Base-by-base conservation (phyloP, 2,329 filamentous ascomycete species). In the Aspergillus sp. region DNA sequence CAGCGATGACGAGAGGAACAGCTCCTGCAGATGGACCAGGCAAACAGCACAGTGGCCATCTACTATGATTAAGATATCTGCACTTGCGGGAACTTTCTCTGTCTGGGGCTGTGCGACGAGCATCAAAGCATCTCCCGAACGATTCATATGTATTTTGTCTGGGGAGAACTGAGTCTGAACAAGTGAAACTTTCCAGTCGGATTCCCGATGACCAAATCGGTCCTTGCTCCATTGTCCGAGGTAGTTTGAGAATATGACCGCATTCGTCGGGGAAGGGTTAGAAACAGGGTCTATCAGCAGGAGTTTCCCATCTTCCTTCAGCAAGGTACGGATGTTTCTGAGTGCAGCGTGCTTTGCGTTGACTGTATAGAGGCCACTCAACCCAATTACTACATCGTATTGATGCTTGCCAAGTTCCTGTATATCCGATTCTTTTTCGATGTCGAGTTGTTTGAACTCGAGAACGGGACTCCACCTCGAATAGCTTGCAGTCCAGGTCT, bases 361-460 rank as follows among this genome's bases (percentile, higher is more conserved):
- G 21, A 46, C 49, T 1, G 53, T 53, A 6, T 55, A 51, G n/a
- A 65, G 47, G 1, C 57, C 60, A 46, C 58, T 51, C 0, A 57
- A 49, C 14, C 56, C 29, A 9, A 66, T 42, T 3, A 65, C 46
- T 0, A 65, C 45, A 34, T 64, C 58, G 25, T 59, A 63, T 1
- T 45, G 43, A 34, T 42, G 11, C 42, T 23, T 25, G 10, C 14
- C 20, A 6, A 13, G 7, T 38, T n/a, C 34, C 5, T 17, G 34
- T 5, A 38, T 10, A 10, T 38, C 34, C 6, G 34, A n/a, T 14
- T 38, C 34, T 13, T 38, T 17, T 2, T 54, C 50, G 13, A 59
- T 36, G 29, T 58, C 54, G 3, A 65, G 19, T 7, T 29, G 38
- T 34, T 55, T 48, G 20, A 53, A 54, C 1, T 50, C 46, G 6